Conservation (phyloP, 2,329 filamentous ascomycete species). For the Cladosporium sp. region DNA sequence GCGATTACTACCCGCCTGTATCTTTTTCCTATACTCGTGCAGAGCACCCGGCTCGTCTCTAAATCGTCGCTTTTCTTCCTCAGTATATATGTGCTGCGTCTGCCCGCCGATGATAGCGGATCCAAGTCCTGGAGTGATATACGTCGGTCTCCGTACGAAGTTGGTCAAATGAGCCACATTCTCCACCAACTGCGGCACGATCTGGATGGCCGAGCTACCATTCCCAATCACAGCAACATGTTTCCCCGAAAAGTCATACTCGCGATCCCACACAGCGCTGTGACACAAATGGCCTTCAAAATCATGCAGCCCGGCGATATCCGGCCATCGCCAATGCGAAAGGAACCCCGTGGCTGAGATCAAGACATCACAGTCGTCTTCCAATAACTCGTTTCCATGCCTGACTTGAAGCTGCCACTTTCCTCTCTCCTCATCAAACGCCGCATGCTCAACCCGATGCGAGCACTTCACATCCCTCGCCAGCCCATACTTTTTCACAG, state of each 20-base stretch:
- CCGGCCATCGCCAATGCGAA: conserved; percentile 30
- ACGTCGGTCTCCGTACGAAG: conserved; percentile 33
- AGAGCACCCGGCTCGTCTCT: conserved; percentile 30
- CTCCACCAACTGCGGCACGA: conserved; percentile 33
- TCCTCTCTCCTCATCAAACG: conserved; percentile 34
- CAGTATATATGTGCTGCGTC: conserved; percentile 27
- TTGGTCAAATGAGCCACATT: conserved; percentile 30
- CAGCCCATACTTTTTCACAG: conserved; percentile 37
- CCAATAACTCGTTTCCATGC: conserved; percentile 22
- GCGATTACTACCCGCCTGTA: conserved; percentile 26
- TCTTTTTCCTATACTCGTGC: conserved; percentile 33
- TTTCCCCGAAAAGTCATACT: conserved; percentile 29
- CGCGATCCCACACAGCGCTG: conserved; percentile 30
- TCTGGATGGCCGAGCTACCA: conserved; percentile 38
- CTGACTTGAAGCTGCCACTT: conserved; percentile 36
- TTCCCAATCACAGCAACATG: conserved; percentile 31
- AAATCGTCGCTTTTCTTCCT: conserved; percentile 30
- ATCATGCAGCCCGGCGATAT: conserved; percentile 31
- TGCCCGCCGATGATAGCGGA: conserved; percentile 26
- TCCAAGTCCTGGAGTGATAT: conserved; percentile 30
- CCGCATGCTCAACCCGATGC: conserved; percentile 33
- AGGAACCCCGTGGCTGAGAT: conserved; percentile 29
- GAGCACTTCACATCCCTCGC: conserved; percentile 37
- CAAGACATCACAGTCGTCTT: conserved; percentile 33
- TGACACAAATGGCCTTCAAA: conserved; percentile 36